phyloP scores from a whole-genome alignment of 305 asterid genomes.

The Rubia balearica region DNA sequence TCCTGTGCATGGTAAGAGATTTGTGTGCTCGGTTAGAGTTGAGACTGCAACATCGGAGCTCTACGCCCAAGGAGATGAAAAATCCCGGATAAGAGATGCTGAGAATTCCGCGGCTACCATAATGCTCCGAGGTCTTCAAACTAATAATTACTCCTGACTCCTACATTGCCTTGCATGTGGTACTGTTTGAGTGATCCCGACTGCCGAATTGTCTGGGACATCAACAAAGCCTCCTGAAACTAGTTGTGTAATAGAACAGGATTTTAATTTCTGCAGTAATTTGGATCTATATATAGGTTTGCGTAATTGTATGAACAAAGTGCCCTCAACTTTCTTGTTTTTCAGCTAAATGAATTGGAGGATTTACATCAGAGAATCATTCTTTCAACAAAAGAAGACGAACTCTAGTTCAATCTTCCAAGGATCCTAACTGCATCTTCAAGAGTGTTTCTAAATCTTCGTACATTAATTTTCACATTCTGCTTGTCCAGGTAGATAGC shows the following conservation, averaged over 20 bases:
- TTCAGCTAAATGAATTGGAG: neutral
- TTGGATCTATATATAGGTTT: neutral
- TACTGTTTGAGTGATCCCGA: too few relatives aligned
- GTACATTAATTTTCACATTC: constrained; percentile 45
- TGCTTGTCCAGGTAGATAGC: constrained; percentile 65
- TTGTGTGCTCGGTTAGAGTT: constrained; percentile 23
- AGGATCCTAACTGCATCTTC: constrained; percentile 20
- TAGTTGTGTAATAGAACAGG: too few relatives aligned
- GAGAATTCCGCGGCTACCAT: constrained; percentile 78
- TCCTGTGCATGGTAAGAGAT: constrained; percentile 27
- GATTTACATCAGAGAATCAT: neutral
- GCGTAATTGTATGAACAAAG: neutral
- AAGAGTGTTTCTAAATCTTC: constrained; percentile 42
- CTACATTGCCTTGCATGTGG: too few relatives aligned
- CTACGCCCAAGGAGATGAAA: constrained; percentile 38
- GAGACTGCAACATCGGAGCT: constrained; percentile 14
- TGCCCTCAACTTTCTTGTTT: neutral
- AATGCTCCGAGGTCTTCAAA: constrained; percentile 38
- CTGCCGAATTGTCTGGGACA: too few relatives aligned
- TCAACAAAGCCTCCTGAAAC: too few relatives aligned
- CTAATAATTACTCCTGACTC: constrained; percentile 8
- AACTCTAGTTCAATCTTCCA: neutral
- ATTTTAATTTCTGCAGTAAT: too few relatives aligned
- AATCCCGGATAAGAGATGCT: constrained; percentile 46
- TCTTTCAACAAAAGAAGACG: neutral